A percentile compares a stretch with the other conserved stretches of the same genome.
These are phyloP conservation scores for Microbotryomycetes sp. DNA, from an alignment of 1,284 basidiomycete species.

Conservation along the genomic window DNA sequence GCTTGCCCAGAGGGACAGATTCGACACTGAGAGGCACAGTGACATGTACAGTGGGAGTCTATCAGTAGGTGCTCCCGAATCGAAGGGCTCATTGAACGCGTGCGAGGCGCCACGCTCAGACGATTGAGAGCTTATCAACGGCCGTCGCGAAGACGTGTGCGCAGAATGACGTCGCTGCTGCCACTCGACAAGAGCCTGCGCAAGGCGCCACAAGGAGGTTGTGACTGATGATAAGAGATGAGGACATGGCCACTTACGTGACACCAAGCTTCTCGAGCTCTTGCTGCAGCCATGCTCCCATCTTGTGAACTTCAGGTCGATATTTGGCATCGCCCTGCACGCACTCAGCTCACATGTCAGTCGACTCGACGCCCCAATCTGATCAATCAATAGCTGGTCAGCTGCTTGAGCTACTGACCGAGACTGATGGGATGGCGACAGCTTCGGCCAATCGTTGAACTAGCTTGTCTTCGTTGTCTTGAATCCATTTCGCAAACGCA, in stretches of 20 bases:
- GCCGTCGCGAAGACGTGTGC: background rate
- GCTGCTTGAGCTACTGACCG: too few relatives aligned
- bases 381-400: too few relatives aligned
- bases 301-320: slow-evolving; percentile 43
- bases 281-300: slow-evolving; percentile 70
- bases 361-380: too few relatives aligned
- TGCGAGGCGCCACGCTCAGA: too few relatives aligned
- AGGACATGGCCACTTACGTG: slow-evolving; percentile 38
- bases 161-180: background rate
- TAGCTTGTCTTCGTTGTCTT: slow-evolving; percentile 63
- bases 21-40: slow-evolving; percentile 53
- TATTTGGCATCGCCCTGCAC: slow-evolving; percentile 1
- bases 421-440: slow-evolving; percentile 67
- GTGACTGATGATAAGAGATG: background rate
- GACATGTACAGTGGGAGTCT: background rate
- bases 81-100: too few relatives aligned
- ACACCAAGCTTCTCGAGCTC: slow-evolving; percentile 71
- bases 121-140: background rate
- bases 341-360: too few relatives aligned
- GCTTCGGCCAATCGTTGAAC: slow-evolving; percentile 71
- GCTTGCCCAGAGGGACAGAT: slow-evolving; percentile 69
- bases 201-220: too few relatives aligned
- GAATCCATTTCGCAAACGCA: slow-evolving; percentile 52
- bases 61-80: too few relatives aligned
- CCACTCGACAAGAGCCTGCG: background rate